Conservation (phyloP, 2,329 filamentous ascomycete genomes). For the Alternaria longipes region DNA sequence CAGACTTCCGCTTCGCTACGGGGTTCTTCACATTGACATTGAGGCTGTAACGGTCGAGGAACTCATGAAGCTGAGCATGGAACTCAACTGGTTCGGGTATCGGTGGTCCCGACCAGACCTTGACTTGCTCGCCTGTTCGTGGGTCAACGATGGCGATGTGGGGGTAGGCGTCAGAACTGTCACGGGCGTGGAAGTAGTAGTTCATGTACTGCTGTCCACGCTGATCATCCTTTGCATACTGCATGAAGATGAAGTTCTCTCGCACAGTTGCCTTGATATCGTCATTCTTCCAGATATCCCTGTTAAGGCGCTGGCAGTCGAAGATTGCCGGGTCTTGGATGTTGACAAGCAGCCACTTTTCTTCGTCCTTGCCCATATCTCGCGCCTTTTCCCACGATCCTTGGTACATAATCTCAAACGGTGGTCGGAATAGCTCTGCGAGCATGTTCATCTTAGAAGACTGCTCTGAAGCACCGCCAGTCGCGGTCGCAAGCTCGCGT, state of each 20-base stretch:
- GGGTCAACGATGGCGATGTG: slow-evolving; percentile 97
- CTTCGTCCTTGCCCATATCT: slow-evolving; percentile 82
- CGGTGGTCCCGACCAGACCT: slow-evolving; percentile 89
- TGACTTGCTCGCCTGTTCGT: slow-evolving; percentile 94
- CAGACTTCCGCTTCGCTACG: slow-evolving; percentile 79
- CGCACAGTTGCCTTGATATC: slow-evolving; percentile 80
- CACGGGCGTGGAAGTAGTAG: slow-evolving; percentile 85
- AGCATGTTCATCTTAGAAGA: slow-evolving; percentile 79
- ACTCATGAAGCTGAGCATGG: slow-evolving; percentile 89
- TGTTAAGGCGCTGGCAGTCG: slow-evolving; percentile 91
- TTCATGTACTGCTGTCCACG: slow-evolving; percentile 82
- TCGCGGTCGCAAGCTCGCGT: slow-evolving; percentile 66
- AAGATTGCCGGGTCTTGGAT: slow-evolving; percentile 94
- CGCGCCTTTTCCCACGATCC: slow-evolving; percentile 85
- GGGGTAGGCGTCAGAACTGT: slow-evolving; percentile 89
- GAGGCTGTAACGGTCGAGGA: slow-evolving; percentile 95
- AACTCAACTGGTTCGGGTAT: slow-evolving; percentile 82
- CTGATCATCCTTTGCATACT: slow-evolving; percentile 87
- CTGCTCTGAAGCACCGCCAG: slow-evolving; percentile 70
- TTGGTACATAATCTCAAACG: slow-evolving; percentile 85
- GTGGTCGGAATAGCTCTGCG: slow-evolving; percentile 90
- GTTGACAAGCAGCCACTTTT: slow-evolving; percentile 96
- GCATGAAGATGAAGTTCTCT: slow-evolving; percentile 95
- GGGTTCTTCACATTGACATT: slow-evolving; percentile 91
- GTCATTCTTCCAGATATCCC: slow-evolving; percentile 93